Percentiles rank a stretch among this genome's conserved stretches.
Evolutionary conservation across 2,329 filamentous ascomycete genomes (phyloP).

Genomic region (Fusarium caatingaense): DNA sequence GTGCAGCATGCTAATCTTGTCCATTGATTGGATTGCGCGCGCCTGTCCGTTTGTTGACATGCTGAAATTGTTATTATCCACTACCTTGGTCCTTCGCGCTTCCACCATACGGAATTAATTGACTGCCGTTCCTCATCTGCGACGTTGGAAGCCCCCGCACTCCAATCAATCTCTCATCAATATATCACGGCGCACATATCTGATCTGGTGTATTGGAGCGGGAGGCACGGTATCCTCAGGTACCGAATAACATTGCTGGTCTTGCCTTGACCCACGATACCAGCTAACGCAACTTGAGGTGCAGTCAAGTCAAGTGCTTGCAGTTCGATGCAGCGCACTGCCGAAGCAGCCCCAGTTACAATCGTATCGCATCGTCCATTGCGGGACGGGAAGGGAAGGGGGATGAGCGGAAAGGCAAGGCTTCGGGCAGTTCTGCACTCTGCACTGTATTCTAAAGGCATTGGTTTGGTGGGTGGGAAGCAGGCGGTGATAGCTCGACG

Average conservation of each 20-base stretch:
- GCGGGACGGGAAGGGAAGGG: slow-evolving; percentile 30
- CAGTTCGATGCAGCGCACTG: slow-evolving; percentile 33
- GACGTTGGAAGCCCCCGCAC: slow-evolving; percentile 35
- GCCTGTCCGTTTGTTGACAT: slow-evolving; percentile 45
- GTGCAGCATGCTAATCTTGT: slow-evolving; percentile 18
- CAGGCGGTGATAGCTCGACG: slow-evolving; percentile 21
- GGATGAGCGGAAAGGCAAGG: slow-evolving; percentile 25
- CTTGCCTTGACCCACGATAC: background rate
- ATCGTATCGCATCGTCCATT: slow-evolving; percentile 23
- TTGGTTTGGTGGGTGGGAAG: slow-evolving; percentile 32
- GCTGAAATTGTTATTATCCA: slow-evolving; percentile 47
- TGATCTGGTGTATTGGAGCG: slow-evolving; percentile 20
- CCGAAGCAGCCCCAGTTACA: slow-evolving; percentile 33
- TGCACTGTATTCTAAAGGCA: background rate
- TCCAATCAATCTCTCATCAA: slow-evolving; percentile 21
- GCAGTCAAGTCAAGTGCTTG: slow-evolving; percentile 28
- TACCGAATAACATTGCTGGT: background rate
- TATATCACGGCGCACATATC: slow-evolving; percentile 33
- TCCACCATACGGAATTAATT: slow-evolving; percentile 16
- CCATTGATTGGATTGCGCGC: slow-evolving; percentile 40
- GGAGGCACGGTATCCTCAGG: background rate
- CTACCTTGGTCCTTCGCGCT: slow-evolving; percentile 27
- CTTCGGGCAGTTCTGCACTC: slow-evolving; percentile 9
- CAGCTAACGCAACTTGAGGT: slow-evolving; percentile 21
- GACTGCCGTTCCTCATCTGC: slow-evolving; percentile 39